Conservation (phyloP, 805 yeast genomes). For the Candida mattraensis region DNA sequence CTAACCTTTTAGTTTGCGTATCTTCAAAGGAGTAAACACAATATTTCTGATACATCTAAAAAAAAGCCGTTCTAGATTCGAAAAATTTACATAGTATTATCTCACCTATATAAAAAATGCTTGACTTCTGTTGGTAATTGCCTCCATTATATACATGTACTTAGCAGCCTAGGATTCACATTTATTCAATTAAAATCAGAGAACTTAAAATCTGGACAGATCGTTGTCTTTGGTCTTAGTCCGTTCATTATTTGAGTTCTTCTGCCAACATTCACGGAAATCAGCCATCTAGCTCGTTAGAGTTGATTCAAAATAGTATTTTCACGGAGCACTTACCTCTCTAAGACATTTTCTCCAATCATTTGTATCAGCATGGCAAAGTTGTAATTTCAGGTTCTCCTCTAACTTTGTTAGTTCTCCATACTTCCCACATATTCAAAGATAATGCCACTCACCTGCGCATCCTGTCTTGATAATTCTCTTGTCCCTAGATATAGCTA, state of each 20-base stretch:
- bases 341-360: slow-evolving; percentile 76
- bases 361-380: slow-evolving; percentile 78
- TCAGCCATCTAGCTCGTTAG: slow-evolving; percentile 37
- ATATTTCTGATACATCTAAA: slow-evolving; percentile 11
- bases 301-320: not conserved
- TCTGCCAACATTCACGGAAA: slow-evolving; percentile 44
- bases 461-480: slow-evolving; percentile 78
- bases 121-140: no score
- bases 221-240: slow-evolving; percentile 39
- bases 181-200: no score
- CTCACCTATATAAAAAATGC: not conserved
- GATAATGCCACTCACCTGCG: slow-evolving; percentile 39
- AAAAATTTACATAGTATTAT: not conserved
- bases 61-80: not conserved
- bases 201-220: no score
- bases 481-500: slow-evolving; percentile 50
- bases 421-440: not conserved
- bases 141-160: no score
- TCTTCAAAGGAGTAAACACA: slow-evolving; percentile 2
- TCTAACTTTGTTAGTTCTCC: slow-evolving; percentile 32
- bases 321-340: slow-evolving; percentile 46
- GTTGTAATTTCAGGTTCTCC: slow-evolving; percentile 66
- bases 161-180: no score
- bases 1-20: not conserved
- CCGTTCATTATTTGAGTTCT: slow-evolving; percentile 38